These are phyloP conservation scores for Glebionis coronaria DNA, from an alignment of 129 eudicot species.

Conservation along the genomic window DNA sequence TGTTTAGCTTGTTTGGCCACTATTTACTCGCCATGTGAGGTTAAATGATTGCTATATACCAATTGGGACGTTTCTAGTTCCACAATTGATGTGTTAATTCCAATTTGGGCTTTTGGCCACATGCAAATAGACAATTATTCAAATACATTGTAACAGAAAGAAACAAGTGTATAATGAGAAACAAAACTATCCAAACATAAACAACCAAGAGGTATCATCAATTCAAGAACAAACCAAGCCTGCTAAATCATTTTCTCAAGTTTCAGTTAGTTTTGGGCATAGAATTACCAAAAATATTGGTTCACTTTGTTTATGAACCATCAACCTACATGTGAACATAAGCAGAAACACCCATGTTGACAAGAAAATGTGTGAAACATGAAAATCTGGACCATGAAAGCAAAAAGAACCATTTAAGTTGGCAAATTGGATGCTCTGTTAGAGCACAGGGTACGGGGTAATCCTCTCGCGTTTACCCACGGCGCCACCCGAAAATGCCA, in stretches of 20 bases:
- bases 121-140: constrained; percentile 6
- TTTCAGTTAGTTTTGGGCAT: neutral
- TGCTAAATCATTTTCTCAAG: neutral
- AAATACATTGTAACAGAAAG: constrained; percentile 8
- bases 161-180: constrained; percentile 13
- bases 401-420: too few species aligned
- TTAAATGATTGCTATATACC: constrained; percentile 5
- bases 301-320: neutral
- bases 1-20: constrained; percentile 14
- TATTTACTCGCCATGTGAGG: constrained; percentile 26
- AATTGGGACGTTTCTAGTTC: neutral
- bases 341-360: neutral
- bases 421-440: too few species aligned
- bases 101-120: constrained; percentile 3
- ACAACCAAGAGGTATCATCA: constrained; percentile 23
- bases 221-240: constrained; percentile 21
- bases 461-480: too few species aligned
- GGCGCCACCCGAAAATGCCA: too few species aligned
- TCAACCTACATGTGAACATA: neutral
- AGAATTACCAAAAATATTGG: neutral
- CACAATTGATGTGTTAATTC: neutral
- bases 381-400: too few species aligned
- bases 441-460: too few species aligned
- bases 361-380: too few species aligned
- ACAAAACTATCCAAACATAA: constrained; percentile 29